phyloP scores from a whole-genome alignment of 257 asterid genomes.

The Capsicum chinense region DNA sequence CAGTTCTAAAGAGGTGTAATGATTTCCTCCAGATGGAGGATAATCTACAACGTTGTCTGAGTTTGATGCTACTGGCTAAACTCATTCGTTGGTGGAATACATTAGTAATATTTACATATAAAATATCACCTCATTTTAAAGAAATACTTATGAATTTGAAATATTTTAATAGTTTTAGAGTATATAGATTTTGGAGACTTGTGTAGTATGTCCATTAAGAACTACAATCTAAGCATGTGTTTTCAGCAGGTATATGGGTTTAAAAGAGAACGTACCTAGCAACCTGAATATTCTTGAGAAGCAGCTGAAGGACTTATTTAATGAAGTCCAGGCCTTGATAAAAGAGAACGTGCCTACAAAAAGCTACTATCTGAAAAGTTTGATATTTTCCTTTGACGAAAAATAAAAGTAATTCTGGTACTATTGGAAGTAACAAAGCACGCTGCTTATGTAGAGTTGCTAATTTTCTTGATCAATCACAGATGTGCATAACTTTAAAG shows the following conservation, averaged over 20 bases:
- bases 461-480: too few relatives aligned
- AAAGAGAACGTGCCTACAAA: not conserved
- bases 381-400: too few relatives aligned
- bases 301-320: constrained; percentile 69
- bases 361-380: too few relatives aligned
- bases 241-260: constrained; percentile 36
- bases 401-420: too few relatives aligned
- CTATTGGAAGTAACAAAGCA: too few relatives aligned
- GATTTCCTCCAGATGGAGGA: too few relatives aligned
- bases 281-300: constrained; percentile 56
- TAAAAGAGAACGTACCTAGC: constrained; percentile 42
- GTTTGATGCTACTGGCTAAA: not conserved
- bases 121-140: not conserved
- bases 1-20: too few relatives aligned
- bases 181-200: not conserved
- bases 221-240: constrained; percentile 20
- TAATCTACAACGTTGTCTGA: too few relatives aligned
- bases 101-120: not conserved
- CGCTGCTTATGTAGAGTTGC: too few relatives aligned
- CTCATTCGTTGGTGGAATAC: not conserved
- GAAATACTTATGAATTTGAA: not conserved
- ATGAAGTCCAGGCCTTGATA: constrained; percentile 68
- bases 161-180: not conserved
- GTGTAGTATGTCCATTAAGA: not conserved
- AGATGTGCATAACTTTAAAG: too few relatives aligned